Evolutionary conservation across 1,139 yeast species (phyloP).

Genomic region (Suhomyces bribrorum): DNA sequence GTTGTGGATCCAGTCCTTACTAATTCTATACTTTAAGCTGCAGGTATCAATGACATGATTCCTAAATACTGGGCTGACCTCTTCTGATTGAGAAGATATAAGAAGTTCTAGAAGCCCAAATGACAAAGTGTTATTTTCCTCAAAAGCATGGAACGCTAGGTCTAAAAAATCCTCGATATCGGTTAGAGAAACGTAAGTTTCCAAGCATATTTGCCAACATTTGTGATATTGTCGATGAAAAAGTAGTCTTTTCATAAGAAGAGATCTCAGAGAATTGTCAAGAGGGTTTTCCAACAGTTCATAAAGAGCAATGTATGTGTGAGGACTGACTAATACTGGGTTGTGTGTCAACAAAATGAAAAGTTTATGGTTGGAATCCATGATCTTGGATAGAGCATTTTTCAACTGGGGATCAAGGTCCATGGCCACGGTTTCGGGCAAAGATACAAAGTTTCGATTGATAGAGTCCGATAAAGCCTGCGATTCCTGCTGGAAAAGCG

Average conservation of each 20-base stretch:
- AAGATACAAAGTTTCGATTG: constrained; percentile 7
- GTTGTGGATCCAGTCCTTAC: constrained; percentile 9
- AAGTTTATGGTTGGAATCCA: constrained; percentile 35
- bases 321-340: constrained; percentile 35
- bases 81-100: constrained; percentile 16
- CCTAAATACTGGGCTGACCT: constrained; percentile 18
- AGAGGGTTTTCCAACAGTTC: constrained; percentile 20
- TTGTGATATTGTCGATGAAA: constrained; percentile 33
- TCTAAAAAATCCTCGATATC: constrained; percentile 43
- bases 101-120: constrained; percentile 30
- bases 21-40: constrained; percentile 19
- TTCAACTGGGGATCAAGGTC: constrained; percentile 18
- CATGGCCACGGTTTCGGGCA: background rate
- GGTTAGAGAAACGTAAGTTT: constrained; percentile 30
- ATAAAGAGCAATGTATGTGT: constrained; percentile 27
- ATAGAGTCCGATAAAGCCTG: constrained; percentile 10
- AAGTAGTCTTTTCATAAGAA: constrained; percentile 30
- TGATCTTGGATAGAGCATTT: constrained; percentile 18
- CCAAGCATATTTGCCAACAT: constrained; percentile 34
- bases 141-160: constrained; percentile 21
- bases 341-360: constrained; percentile 32
- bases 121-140: constrained; percentile 19
- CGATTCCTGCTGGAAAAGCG: constrained; percentile 15
- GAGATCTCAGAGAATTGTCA: constrained; percentile 22
- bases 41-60: constrained; percentile 25